phyloP scores from a whole-genome alignment of 1,139 yeast genomes.

The Kodamaea suecica region DNA sequence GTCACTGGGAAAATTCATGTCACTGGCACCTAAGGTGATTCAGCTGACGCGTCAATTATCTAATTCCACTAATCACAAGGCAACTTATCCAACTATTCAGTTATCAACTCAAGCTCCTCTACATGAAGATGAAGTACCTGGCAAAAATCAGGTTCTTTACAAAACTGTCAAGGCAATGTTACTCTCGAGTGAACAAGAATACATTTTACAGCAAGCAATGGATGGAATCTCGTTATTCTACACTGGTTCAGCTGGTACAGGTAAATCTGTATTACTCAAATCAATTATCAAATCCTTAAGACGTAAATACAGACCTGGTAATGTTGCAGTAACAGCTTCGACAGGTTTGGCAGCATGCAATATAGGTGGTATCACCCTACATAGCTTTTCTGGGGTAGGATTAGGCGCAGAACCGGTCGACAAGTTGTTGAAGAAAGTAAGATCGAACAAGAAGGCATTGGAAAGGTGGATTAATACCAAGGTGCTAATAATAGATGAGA shows the following conservation, averaged over 20 bases:
- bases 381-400: conserved; percentile 85
- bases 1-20: not conserved
- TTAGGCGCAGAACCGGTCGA: conserved; percentile 47
- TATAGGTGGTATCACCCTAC: conserved; percentile 83
- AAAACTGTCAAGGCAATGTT: conserved; percentile 36
- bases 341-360: conserved; percentile 93
- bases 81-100: conserved; percentile 20
- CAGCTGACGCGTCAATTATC: conserved; percentile 9
- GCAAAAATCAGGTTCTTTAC: conserved; percentile 2
- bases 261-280: conserved; percentile 76
- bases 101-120: conserved; percentile 22
- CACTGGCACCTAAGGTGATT: not conserved
- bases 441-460: conserved; percentile 48
- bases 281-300: conserved; percentile 64
- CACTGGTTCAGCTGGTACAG: conserved; percentile 97
- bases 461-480: conserved; percentile 61
- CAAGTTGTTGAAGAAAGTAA: conserved; percentile 51
- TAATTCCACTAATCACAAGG: conserved; percentile 6
- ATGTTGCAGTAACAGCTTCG: conserved; percentile 84
- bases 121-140: conserved; percentile 2
- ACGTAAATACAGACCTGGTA: conserved; percentile 40
- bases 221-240: conserved; percentile 65
- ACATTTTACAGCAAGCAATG: conserved; percentile 33
- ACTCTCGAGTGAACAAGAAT: conserved; percentile 42
- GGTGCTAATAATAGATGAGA: conserved; percentile 79